Conservation (phyloP, 352 stramenopile species). For the Pythium oligandrum region DNA sequence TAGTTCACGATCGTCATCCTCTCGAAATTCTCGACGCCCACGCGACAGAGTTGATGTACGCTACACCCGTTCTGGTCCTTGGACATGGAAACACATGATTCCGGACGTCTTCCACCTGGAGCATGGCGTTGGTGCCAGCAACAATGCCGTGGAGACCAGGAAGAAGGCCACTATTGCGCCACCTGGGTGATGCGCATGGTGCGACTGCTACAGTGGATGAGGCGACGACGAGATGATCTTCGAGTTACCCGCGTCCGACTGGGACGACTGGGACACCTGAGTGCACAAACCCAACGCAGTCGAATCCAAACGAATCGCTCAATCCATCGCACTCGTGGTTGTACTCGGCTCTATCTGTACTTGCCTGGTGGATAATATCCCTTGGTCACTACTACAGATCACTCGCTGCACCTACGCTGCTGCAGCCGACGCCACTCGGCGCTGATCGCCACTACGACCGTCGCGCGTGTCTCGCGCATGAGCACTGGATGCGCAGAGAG, state of each 20-base stretch:
- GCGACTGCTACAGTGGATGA: conserved; percentile 7
- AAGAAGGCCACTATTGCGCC: neutral
- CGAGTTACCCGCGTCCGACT: no score
- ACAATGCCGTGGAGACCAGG: neutral
- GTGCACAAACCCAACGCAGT: no score
- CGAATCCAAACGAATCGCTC: no score
- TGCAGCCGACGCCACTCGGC: no score
- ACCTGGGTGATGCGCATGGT: no score
- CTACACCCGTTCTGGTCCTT: conserved; percentile 94
- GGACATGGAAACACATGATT: conserved; percentile 78
- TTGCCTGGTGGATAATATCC: no score
- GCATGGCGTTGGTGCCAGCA: conserved; percentile 76
- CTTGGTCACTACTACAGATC: no score
- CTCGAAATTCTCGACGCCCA: conserved; percentile 91
- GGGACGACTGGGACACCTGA: no score
- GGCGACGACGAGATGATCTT: conserved; percentile 7
- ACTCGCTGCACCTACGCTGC: no score
- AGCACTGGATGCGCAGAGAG: no score
- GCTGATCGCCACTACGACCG: no score
- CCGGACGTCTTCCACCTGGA: conserved; percentile 55
- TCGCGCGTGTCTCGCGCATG: no score
- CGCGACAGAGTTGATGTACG: conserved; percentile 94
- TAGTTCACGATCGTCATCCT: conserved; percentile 92
- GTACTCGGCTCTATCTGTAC: neutral
- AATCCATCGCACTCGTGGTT: neutral